These are phyloP conservation scores for Phalaenopsis hybrid DNA, from an alignment of 116 monocot genomes.

Conservation along the genomic window DNA sequence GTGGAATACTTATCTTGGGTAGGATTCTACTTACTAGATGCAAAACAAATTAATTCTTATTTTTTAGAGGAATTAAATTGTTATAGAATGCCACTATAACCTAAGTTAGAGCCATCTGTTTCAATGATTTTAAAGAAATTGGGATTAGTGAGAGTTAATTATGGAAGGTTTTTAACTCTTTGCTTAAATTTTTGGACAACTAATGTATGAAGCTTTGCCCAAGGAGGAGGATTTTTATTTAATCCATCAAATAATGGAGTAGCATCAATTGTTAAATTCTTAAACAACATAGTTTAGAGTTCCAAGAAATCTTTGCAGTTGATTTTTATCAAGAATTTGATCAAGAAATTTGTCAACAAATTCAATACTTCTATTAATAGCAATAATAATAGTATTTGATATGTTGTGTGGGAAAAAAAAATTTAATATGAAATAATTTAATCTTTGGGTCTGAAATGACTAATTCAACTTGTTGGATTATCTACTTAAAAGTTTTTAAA, in stretches of 20 bases:
- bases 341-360: not conserved
- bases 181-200: not conserved
- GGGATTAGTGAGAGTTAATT: not conserved
- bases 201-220: not conserved
- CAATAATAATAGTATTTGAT: not conserved
- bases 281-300: no score
- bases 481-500: not conserved
- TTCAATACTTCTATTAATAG: not conserved
- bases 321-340: not conserved
- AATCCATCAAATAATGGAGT: not conserved
- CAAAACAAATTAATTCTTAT: not conserved
- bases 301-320: not conserved
- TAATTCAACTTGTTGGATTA: not conserved
- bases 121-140: not conserved
- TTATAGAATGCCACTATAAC: not conserved
- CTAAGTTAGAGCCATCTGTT: not conserved
- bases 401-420: not conserved
- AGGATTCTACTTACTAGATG: not conserved
- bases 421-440: not conserved
- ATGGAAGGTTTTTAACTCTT: not conserved
- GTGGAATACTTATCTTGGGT: not conserved
- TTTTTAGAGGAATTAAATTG: not conserved
- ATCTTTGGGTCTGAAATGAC: not conserved
- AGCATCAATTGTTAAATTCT: no score
- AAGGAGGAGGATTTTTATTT: not conserved